phyloP scores from a whole-genome alignment of 2,329 filamentous ascomycete species.

The Aspergillus persii region DNA sequence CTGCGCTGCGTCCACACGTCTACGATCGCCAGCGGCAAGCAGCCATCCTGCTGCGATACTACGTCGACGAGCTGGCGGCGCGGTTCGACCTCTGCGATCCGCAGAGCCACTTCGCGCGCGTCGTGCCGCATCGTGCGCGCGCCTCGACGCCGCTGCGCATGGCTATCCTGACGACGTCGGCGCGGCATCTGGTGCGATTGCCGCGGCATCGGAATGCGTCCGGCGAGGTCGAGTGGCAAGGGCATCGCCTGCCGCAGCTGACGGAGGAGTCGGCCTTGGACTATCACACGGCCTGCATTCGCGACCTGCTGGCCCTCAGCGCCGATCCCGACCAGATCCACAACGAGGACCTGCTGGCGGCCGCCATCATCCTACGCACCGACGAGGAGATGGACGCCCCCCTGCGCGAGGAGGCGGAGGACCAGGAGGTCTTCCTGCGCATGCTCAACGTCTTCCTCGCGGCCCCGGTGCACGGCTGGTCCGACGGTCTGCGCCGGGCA shows the following conservation, averaged over 20 bases:
- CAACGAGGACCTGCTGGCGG: slow-evolving; percentile 39
- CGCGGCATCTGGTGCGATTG: slow-evolving; percentile 37
- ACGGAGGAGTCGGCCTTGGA: slow-evolving; percentile 36
- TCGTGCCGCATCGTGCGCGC: slow-evolving; percentile 42
- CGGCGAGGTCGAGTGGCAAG: slow-evolving; percentile 21
- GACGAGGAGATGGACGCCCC: slow-evolving; percentile 44
- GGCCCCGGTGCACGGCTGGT: slow-evolving; percentile 14
- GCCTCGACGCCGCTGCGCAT: slow-evolving; percentile 41
- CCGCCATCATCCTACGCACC: slow-evolving; percentile 37
- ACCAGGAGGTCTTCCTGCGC: slow-evolving; percentile 21
- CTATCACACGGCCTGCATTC: slow-evolving; percentile 44
- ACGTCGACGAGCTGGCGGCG: slow-evolving; percentile 5
- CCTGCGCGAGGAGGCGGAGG: slow-evolving; percentile 17
- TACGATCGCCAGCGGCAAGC: background rate
- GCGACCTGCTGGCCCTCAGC: slow-evolving; percentile 39
- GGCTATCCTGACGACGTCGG: slow-evolving; percentile 39
- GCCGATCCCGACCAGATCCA: slow-evolving; percentile 36
- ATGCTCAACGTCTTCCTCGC: slow-evolving; percentile 22
- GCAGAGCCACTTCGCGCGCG: slow-evolving; percentile 40
- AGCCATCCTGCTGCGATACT: slow-evolving; percentile 8
- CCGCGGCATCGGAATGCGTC: slow-evolving; percentile 21
- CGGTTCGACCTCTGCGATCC: slow-evolving; percentile 45
- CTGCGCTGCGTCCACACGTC: background rate
- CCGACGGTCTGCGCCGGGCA: slow-evolving; percentile 40
- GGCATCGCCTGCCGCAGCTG: slow-evolving; percentile 27